Conservation (phyloP, 1,139 yeast genomes). For the Protomyces gravidus region DNA sequence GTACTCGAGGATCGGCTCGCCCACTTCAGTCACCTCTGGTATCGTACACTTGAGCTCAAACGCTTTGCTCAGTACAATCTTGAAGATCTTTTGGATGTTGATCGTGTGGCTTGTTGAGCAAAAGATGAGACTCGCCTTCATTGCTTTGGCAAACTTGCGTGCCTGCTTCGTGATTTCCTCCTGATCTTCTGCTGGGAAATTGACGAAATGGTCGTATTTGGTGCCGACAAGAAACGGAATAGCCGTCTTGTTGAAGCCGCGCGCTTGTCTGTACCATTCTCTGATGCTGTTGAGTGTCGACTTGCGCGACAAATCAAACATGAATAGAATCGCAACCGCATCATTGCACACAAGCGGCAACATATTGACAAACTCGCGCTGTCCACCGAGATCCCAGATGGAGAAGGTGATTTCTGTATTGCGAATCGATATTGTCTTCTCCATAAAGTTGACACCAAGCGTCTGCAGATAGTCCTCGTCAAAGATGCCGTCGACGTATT, state of each 20-base stretch:
- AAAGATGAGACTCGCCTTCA: constrained; percentile 85
- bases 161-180: constrained; percentile 81
- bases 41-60: constrained; percentile 80
- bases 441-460: constrained; percentile 91
- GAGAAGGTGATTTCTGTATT: constrained; percentile 88
- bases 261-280: constrained; percentile 92
- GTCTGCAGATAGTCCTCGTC: constrained; percentile 26
- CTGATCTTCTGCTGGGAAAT: constrained; percentile 71
- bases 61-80: constrained; percentile 83
- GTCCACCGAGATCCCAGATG: constrained; percentile 97
- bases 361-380: constrained; percentile 93
- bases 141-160: constrained; percentile 79
- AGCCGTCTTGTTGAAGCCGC: constrained; percentile 85
- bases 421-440: constrained; percentile 77
- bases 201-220: constrained; percentile 78
- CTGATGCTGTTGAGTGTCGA: constrained; percentile 80
- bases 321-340: constrained; percentile 85
- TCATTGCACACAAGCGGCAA: constrained; percentile 88
- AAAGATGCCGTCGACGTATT: constrained; percentile 63
- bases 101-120: constrained; percentile 92
- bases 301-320: constrained; percentile 87
- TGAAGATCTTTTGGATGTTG: constrained; percentile 90
- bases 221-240: constrained; percentile 92
- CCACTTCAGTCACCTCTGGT: constrained; percentile 52
- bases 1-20: constrained; percentile 46